Evolutionary conservation across 345 rosid species (phyloP).

Genomic region (Gossypium turneri): DNA sequence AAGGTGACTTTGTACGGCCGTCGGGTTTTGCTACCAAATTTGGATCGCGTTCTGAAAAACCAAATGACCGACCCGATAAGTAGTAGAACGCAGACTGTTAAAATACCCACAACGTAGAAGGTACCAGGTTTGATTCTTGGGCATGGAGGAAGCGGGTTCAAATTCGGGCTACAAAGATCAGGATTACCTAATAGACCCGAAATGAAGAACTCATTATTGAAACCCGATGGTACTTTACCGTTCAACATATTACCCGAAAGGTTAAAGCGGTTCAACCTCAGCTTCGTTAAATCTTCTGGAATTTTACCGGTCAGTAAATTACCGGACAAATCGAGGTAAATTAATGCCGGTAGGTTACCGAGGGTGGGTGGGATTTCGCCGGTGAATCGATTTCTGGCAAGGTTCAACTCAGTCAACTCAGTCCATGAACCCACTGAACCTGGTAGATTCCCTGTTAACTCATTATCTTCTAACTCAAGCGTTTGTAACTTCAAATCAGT

Average conservation of each 20-base stretch:
- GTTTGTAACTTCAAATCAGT: constrained; percentile 43
- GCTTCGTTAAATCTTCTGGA: constrained; percentile 45
- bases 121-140: constrained; percentile 26
- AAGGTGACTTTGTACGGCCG: constrained; percentile 35
- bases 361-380: constrained; percentile 58
- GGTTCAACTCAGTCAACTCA: constrained; percentile 41
- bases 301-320: constrained; percentile 55
- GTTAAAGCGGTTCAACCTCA: constrained; percentile 50
- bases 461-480: constrained; percentile 50
- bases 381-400: constrained; percentile 44
- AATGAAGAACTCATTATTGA: constrained; percentile 23
- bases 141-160: constrained; percentile 47
- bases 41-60: constrained; percentile 35
- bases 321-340: constrained; percentile 51
- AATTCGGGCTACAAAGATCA: constrained; percentile 48
- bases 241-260: constrained; percentile 47
- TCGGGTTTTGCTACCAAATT: constrained; percentile 29
- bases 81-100: constrained; percentile 30
- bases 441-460: constrained; percentile 51
- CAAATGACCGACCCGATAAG: constrained; percentile 39
- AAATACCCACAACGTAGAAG: constrained; percentile 20
- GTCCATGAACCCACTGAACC: constrained; percentile 43
- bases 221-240: constrained; percentile 55
- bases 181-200: constrained; percentile 61
- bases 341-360: constrained; percentile 47